Base-by-base conservation (phyloP, 495 filamentous ascomycete species). In the Daldinia grandis region DNA sequence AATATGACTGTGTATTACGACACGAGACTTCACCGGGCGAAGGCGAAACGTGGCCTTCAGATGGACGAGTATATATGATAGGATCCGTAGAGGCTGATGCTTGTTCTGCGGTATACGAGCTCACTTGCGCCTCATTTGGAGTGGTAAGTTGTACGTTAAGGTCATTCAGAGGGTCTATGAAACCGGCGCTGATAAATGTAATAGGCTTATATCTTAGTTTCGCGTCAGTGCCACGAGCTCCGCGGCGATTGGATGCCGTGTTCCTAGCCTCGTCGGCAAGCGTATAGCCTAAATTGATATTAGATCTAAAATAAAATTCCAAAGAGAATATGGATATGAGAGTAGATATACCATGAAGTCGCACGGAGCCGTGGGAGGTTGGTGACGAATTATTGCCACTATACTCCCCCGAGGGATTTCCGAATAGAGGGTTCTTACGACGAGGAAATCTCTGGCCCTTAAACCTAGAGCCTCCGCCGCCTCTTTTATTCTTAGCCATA, bases 221-320 rank as follows among this genome's bases (percentile, higher is more conserved):
- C 24, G 78, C 73, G 67, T 83, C 81, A 40, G 60, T 72, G 24
- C 76, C 68, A 78, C 79, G 78, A 59, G 72, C 64, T 1, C 80
- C 76, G 40, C 81, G 81, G 58, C 75, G 71, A 65, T 91, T 88
- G 4, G 82, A 85, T 76, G 88, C 87, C 19, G 92, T 95, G 69
- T 93, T 91, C 53, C 87, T 87, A 64, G 92, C 93, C 80, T 93
- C 93, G 60, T 95, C 89, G 56, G 84, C 82, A 81, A 96, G 84
- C 0, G 90, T 89, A 65, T 91, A 87, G 27, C 73, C 83, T 81
- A 14, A 12, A 35, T 38, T n/a, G 7, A 24, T 17, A 55, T 59
- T 55, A 74, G 64, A 53, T 19, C 15, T 56, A 31, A 37, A 37
- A 12, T 12, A 33, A 12, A 35, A 15, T 19, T 30, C 14, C 31